These are phyloP conservation scores for Globisporangium splendens DNA, from an alignment of 352 stramenopile species.

Conservation along the genomic window DNA sequence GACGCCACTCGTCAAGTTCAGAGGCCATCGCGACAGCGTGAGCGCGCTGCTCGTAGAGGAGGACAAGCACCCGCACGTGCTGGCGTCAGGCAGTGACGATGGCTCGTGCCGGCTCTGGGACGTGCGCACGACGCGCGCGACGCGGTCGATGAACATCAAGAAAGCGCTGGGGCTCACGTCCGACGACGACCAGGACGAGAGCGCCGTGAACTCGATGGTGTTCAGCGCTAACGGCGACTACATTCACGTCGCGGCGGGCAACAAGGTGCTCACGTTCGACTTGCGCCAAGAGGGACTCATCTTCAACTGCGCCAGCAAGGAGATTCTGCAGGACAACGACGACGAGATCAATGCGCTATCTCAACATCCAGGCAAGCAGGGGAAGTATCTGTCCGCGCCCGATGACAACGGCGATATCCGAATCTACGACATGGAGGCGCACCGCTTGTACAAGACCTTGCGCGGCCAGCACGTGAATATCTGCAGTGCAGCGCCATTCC, in stretches of 20 bases:
- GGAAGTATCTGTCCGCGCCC: slow-evolving; percentile 54
- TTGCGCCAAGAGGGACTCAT: slow-evolving; percentile 55
- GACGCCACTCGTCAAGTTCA: slow-evolving; percentile 37
- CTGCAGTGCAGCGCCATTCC: slow-evolving; percentile 63
- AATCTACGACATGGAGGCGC: slow-evolving; percentile 56
- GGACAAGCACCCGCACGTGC: slow-evolving; percentile 35
- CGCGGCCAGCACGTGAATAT: slow-evolving; percentile 67
- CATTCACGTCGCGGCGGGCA: slow-evolving; percentile 55
- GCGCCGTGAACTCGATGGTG: slow-evolving; percentile 63
- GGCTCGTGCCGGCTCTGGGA: slow-evolving; percentile 71
- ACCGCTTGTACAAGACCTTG: slow-evolving; percentile 62
- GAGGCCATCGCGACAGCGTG: slow-evolving; percentile 53
- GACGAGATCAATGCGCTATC: slow-evolving; percentile 70
- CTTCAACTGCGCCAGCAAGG: slow-evolving; percentile 43
- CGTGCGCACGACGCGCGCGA: slow-evolving; percentile 47
- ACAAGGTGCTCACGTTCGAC: slow-evolving; percentile 69
- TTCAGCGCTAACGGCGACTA: slow-evolving; percentile 41
- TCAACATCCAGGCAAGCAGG: slow-evolving; percentile 39
- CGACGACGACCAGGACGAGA: slow-evolving; percentile 26
- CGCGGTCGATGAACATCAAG: slow-evolving; percentile 62
- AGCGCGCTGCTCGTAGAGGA: slow-evolving; percentile 64
- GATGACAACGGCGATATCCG: slow-evolving; percentile 71
- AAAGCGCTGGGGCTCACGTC: slow-evolving; percentile 37
- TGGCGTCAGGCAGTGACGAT: slow-evolving; percentile 69
- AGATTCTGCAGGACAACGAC: slow-evolving; percentile 53